Conservation (phyloP, 768 basidiomycete species). For the Rhizopogon vesiculosus region DNA sequence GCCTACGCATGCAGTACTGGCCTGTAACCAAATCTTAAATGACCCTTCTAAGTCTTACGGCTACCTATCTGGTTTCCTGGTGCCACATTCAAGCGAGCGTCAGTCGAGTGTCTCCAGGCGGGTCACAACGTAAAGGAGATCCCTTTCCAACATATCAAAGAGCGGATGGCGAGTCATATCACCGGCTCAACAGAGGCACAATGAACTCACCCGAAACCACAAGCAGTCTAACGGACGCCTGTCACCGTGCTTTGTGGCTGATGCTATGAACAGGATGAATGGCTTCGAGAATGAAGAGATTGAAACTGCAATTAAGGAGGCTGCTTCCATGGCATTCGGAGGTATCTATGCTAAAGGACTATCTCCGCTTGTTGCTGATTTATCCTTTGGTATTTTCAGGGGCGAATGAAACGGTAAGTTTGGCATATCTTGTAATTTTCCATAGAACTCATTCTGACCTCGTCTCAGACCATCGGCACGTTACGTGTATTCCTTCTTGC, state of each 20-base stretch:
- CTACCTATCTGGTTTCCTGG: slow-evolving; percentile 23
- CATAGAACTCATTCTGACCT: background rate
- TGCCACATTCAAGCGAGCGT: background rate
- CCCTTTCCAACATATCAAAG: slow-evolving; percentile 22
- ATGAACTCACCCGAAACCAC: background rate
- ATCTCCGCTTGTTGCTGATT: background rate
- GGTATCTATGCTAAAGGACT: slow-evolving; percentile 11
- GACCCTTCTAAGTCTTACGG: slow-evolving; percentile 12
- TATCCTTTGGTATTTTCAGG: slow-evolving; percentile 13
- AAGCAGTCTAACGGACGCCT: slow-evolving; percentile 13
- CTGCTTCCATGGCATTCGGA: slow-evolving; percentile 25
- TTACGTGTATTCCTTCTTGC: slow-evolving; percentile 25
- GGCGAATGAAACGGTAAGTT: slow-evolving; percentile 22
- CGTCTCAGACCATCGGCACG: slow-evolving; percentile 24
- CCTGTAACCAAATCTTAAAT: background rate
- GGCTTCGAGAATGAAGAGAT: slow-evolving; percentile 15
- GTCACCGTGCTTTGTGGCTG: slow-evolving; percentile 23
- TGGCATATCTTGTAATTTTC: background rate
- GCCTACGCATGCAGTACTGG: background rate
- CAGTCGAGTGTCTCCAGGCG: background rate
- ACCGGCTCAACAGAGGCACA: background rate
- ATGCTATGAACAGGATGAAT: slow-evolving; percentile 18
- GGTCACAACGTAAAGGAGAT: slow-evolving; percentile 21
- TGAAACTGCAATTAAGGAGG: slow-evolving; percentile 21
- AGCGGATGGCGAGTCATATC: slow-evolving; percentile 13